Base-by-base conservation (phyloP, 345 rosid species). In the Ceriops decandra region DNA sequence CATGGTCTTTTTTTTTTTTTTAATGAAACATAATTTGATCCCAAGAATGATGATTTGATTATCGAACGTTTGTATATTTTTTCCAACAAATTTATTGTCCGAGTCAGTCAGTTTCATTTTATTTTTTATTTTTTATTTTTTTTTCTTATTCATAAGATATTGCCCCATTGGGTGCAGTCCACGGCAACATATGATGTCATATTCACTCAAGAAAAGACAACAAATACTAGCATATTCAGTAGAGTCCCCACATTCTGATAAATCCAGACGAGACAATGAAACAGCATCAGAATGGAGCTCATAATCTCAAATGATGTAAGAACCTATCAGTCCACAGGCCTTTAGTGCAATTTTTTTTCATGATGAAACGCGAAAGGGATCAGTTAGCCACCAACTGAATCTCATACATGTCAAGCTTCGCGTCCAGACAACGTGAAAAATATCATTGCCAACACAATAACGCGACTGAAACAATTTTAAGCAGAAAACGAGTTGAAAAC, bases 351-450 rank as follows among this genome's bases (percentile, higher is more conserved):
- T 57, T 51, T 60, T 19, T 66, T 67, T 36, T 60, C 16, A 47
- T 3, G 31, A 27, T 24, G 30, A 56, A 24, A 68, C 58, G 51
- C 46, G 59, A 70, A 57, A 27, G 64, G 68, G 54, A 74, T 72
- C 74, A 54, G 73, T 74, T 70, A 76, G 81, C 84, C 77, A 86
- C 84, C 91, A 74, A 81, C 87, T 74, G 62, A 79, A 80, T 77
- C 82, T 69, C 78, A 63, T 17, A 76, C 70, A 49, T 81, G 80
- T 80, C 77, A 73, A 67, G 66, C 62, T 57, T 53, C 54, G 30
- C 21, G 61, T 69, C 65, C 68, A 72, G 35, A 58, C 49, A 15
- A 66, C 52, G 27, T 66, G 66, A 60, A 75, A 66, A 62, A 67
- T 42, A 47, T 17, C 62, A 49, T 74, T 60, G 63, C 56, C 47